Base-by-base conservation (phyloP, 495 filamentous ascomycete genomes). In the Penicillium subrubescens region DNA sequence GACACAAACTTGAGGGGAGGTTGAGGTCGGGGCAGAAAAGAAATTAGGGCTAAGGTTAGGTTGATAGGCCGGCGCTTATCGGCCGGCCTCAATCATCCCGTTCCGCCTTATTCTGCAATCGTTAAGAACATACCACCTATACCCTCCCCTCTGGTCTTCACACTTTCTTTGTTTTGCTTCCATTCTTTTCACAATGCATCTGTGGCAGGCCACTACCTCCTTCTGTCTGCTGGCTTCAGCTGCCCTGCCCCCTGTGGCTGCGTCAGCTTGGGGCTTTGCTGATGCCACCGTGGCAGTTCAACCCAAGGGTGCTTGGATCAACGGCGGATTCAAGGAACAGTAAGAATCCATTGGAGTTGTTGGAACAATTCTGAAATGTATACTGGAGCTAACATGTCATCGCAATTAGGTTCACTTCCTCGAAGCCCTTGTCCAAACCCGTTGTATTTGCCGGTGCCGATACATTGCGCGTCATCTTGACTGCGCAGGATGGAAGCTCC, bases 241-340 rank as follows among this genome's bases (percentile, higher is more conserved):
- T 48, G 75, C 78, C 12, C 25, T 76, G 54, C 77, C 78, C n/a
- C 69, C 70, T 48, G 77, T 63, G 17, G 89, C 91, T 46, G 90
- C 91, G 57, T 86, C 91, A 37, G 87, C 87, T 33, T 97, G 93
- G 93, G 85, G 87, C 21, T 95, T 95, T 75, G 85, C 90, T 72
- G 92, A 97, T 83, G 93, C 89, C 74, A 91, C 87, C 69, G 77
- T 97, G 75, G 86, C 88, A 59, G 84, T 97, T 67, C 85, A 87
- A 73, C 77, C 84, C 54, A 96, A 93, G 81, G 87, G 85, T 56
- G 80, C 85, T 23, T 89, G 87, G 27, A 81, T 88, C 55, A 85
- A 85, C 43, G 79, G 77, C 60, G 86, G 84, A 25, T 72, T 85
- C 69, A 96, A 93, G 78, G 87, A 93, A 76, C 87, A 89, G 92